Base-by-base conservation (phyloP, 1,284 basidiomycete species). In the Microbotryum violaceum region DNA sequence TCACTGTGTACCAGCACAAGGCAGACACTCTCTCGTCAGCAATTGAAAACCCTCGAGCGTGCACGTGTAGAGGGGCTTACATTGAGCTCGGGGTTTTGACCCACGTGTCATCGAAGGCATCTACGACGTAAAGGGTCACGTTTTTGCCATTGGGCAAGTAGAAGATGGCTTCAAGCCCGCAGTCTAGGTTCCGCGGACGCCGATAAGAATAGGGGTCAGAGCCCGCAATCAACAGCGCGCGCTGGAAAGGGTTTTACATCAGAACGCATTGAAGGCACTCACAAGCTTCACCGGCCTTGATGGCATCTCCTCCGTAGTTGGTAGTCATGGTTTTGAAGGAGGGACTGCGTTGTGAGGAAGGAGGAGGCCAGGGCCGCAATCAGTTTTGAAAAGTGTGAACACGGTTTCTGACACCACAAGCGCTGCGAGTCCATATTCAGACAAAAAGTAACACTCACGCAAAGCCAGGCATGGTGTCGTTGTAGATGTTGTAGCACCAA, bases 41-140 rank as follows among this genome's bases (percentile, higher is more conserved):
- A 18, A 16, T 14, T 42, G 37, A 42, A 42, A 16, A 42, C 56
- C 18, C 51, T 48, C 49, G 61, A 63, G 44, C 45, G 65, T 62
- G 54, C 67, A 31, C 37, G 65, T 64, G 54, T 65, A 31, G 57
- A 14, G 37, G 37, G 37, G 37, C 37, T 42, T 69, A 65, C 47
- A 67, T 50, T 14, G 56, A 59, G 3, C 51, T 33, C 1, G 68
- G 68, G 2, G 61, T 69, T 14, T 29, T 45, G 27, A 69, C 67
- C 67, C 65, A 69, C 45, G 56, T 52, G 51, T 61, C 59, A 52
- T 63, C 68, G 29, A 69, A 69, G 1, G 49, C 68, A 48, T 69
- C 68, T 27, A 56, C 60, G 54, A 69, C 44, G 63, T 58, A 56
- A 1, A 63, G 49, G 1, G 58, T 63, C 18, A 29, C 6, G 0